These are phyloP conservation scores for Trifolium subterraneum DNA, from an alignment of 306 rosid genomes.

Conservation along the genomic window DNA sequence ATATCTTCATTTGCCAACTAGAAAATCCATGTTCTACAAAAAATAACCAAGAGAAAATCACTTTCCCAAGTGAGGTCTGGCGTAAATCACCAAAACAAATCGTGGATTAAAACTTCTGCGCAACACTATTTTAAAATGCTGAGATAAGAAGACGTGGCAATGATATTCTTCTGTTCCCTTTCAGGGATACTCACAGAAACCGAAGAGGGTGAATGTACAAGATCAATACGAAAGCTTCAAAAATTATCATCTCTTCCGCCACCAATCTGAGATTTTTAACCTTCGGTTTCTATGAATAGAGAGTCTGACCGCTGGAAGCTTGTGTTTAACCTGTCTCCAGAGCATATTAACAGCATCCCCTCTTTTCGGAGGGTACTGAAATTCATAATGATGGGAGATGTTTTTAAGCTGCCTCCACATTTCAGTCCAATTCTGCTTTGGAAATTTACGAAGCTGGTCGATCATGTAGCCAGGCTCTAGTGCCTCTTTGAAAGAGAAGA, in stretches of 20 bases:
- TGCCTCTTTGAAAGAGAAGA: conserved; percentile 92
- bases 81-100: conserved; percentile 36
- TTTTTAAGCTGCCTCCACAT: conserved; percentile 86
- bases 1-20: conserved; percentile 17
- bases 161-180: conserved; percentile 37
- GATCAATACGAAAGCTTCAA: conserved; percentile 19
- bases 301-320: conserved; percentile 78
- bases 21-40: conserved; percentile 5
- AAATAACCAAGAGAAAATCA: conserved; percentile 19
- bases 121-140: conserved; percentile 33
- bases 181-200: conserved; percentile 37
- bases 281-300: conserved; percentile 75
- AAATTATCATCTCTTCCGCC: conserved; percentile 73
- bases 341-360: conserved; percentile 93
- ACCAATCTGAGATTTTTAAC: conserved; percentile 91
- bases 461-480: conserved; percentile 81
- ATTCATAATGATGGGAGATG: conserved; percentile 80
- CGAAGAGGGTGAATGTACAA: conserved; percentile 57
- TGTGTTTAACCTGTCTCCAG: conserved; percentile 94
- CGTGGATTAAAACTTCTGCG: conserved; percentile 30
- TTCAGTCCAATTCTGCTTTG: conserved; percentile 84
- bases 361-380: conserved; percentile 80
- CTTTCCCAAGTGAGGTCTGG: conserved; percentile 26
- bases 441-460: conserved; percentile 65
- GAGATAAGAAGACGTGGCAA: conserved; percentile 35